Base-by-base conservation (phyloP, 2,329 filamentous ascomycete genomes). In the Neonectria sp. region DNA sequence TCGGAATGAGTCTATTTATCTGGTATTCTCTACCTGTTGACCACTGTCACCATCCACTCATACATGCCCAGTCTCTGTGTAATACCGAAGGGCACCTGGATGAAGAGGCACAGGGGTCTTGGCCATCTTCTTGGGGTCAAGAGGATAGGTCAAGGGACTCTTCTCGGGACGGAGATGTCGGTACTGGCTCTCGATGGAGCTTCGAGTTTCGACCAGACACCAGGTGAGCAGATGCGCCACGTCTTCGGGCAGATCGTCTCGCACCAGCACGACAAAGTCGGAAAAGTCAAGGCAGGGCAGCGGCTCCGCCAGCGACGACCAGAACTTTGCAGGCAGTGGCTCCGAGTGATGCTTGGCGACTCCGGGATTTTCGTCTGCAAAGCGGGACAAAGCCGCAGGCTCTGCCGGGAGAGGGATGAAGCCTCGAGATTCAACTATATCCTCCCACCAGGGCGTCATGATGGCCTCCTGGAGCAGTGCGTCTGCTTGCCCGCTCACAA, bases 371-470 rank as follows among this genome's bases (percentile, higher is more conserved):
- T 27, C 33, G 7, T 35, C 21, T 5, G 9, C 17, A 33, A 58
- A 24, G 13, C 27, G 37, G 1, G 2, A 25, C 43, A 58, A 24
- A 31, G 43, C 27, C 9, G 17, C 31, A 3, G 15, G 5, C 29
- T 58, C 55, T 5, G 40, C 25, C 3, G 55, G 43, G 8, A 58
- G 5, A 0, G 55, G 55, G 8, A 58, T 24, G 17, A 58, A 48
- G 17, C 43, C 43, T 9, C 11, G 45, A 3, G 12, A 9, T 6
- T 58, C 27, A 21, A 58, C 48, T 3, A 58, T 3, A 12, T 12
- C 21, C 12, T 46, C 43, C 55, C 55, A 58, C 40, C 55, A 58
- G 31, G 27, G 40, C 35, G 55, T 58, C 55, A 58, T 58, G 17
- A 58, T 48, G 25, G 55, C 55, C n/a, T 58, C 55, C 6, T 58